Evolutionary conservation across 768 basidiomycete species (phyloP).

Genomic region (Lactarius sanguifluus): DNA sequence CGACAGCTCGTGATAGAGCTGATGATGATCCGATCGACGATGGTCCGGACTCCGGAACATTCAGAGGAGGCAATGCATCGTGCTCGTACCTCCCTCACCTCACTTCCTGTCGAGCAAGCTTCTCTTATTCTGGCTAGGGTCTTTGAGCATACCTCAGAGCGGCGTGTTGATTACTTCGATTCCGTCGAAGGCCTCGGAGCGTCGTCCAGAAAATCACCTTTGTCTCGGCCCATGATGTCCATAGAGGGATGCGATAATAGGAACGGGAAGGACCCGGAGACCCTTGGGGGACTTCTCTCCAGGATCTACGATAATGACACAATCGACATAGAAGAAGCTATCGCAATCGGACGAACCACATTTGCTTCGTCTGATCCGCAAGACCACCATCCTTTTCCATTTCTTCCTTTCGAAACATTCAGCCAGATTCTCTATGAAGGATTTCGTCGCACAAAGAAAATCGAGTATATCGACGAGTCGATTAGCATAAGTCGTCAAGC

Average conservation of each 20-base stretch:
- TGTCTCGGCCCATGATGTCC: not conserved
- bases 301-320: not conserved
- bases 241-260: not conserved
- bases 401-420: rapidly evolving
- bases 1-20: not conserved
- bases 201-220: not conserved
- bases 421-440: not conserved
- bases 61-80: not conserved
- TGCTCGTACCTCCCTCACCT: not conserved
- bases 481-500: not conserved
- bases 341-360: not conserved
- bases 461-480: not conserved
- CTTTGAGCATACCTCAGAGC: not conserved
- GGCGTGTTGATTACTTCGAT: not conserved
- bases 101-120: not conserved
- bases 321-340: not conserved
- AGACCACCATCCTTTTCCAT: too few species aligned
- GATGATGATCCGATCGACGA: not conserved
- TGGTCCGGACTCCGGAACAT: not conserved
- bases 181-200: not conserved
- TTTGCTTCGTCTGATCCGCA: not conserved
- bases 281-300: not conserved
- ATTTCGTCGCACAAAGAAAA: not conserved
- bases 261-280: not conserved
- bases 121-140: too few species aligned